A percentile compares a stretch with the other conserved stretches of the same genome.
Evolutionary conservation across 2,329 filamentous ascomycete genomes (phyloP).

Genomic region (Calonectria pseudoturangicola): DNA sequence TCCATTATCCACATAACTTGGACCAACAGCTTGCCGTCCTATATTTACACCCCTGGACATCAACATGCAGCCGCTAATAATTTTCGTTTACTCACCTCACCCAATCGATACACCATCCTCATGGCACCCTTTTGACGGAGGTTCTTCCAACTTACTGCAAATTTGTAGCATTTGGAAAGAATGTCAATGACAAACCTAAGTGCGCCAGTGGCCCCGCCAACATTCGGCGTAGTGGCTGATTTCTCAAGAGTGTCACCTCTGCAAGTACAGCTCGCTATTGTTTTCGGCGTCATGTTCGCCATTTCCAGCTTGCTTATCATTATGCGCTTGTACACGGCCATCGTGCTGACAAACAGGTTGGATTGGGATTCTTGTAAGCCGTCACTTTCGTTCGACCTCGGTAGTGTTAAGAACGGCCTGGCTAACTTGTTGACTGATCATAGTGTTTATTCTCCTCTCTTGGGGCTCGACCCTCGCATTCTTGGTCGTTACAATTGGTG

Average conservation of each 20-base stretch:
- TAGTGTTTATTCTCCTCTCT: background rate
- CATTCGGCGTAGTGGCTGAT: background rate
- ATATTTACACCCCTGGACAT: no score
- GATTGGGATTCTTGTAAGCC: conserved; percentile 5
- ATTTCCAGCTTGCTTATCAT: background rate
- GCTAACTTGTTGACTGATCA: background rate
- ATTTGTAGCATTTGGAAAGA: background rate
- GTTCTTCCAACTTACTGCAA: background rate
- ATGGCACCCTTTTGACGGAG: no score
- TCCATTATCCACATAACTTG: no score
- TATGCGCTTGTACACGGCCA: background rate
- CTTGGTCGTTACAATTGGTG: background rate
- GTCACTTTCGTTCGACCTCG: background rate
- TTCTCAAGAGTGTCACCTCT: background rate
- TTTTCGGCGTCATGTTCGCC: background rate
- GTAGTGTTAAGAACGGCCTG: background rate
- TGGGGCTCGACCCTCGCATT: background rate
- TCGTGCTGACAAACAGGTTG: background rate
- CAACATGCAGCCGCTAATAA: no score
- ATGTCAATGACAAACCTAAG: background rate
- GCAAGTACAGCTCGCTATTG: background rate
- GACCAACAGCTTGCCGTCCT: no score
- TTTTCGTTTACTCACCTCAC: no score
- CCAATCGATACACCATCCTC: no score
- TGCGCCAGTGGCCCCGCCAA: background rate